Conservation (phyloP, 2,329 filamentous ascomycete genomes). For the Harringtonia aguacate region DNA sequence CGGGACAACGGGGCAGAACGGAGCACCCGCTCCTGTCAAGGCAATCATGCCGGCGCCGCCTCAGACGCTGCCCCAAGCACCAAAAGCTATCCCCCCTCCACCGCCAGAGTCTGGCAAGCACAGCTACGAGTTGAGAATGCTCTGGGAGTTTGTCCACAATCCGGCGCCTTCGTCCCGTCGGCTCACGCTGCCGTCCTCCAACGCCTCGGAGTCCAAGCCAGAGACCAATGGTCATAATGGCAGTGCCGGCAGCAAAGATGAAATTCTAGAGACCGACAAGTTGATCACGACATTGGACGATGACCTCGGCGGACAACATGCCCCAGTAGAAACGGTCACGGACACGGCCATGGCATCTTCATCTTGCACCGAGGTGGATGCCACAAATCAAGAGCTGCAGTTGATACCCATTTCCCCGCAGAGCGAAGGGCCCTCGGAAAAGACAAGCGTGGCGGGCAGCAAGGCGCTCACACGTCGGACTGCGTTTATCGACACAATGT, state of each 20-base stretch:
- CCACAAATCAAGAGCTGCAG: background rate
- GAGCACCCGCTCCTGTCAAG: background rate
- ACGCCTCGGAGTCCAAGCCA: background rate
- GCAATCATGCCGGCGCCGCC: background rate
- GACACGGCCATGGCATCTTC: background rate
- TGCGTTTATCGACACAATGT: background rate
- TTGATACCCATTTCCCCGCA: background rate
- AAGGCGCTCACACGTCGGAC: background rate
- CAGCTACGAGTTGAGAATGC: slow-evolving; percentile 8
- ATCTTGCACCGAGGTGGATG: background rate
- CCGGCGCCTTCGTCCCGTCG: background rate
- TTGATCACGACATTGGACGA: slow-evolving; percentile 6
- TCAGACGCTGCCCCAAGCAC: background rate
- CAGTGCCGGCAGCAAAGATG: background rate
- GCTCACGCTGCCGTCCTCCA: too few species aligned
- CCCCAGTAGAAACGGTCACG: background rate
- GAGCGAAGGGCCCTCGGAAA: background rate
- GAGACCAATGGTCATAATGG: background rate
- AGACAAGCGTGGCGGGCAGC: background rate
- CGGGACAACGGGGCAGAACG: too few species aligned
- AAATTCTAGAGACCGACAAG: background rate
- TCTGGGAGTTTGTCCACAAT: slow-evolving; percentile 9
- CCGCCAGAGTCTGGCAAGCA: background rate
- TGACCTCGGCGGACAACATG: background rate
- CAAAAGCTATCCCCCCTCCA: background rate